Conservation (phyloP, 495 filamentous ascomycete genomes). For the Saxispiralis lemnorum region DNA sequence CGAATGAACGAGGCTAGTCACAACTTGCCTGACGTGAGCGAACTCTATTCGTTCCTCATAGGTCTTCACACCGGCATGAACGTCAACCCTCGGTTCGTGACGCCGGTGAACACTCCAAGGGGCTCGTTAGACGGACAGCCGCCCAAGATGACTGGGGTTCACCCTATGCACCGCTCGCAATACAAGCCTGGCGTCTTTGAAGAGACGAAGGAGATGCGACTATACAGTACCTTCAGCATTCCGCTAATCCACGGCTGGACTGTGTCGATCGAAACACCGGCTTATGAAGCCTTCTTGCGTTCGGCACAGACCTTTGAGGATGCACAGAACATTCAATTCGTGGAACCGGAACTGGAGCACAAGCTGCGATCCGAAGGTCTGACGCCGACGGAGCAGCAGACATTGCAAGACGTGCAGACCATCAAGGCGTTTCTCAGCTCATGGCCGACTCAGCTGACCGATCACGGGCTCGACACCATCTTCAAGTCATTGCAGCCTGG, state of each 20-base stretch:
- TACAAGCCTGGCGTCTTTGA: constrained; percentile 55
- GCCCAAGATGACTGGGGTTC: constrained; percentile 19
- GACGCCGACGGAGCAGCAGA: constrained; percentile 39
- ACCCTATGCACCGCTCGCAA: constrained; percentile 10
- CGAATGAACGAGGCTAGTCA: constrained; percentile 31
- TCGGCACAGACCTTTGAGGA: constrained; percentile 74
- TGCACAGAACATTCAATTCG: constrained; percentile 69
- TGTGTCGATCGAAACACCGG: constrained; percentile 42
- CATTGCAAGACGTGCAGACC: constrained; percentile 59
- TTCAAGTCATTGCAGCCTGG: constrained; percentile 46
- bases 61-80: constrained; percentile 95
- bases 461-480: constrained; percentile 59
- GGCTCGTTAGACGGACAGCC: constrained; percentile 13
- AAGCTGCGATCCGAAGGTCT: constrained; percentile 44
- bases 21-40: constrained; percentile 65
- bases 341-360: constrained; percentile 71
- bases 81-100: constrained; percentile 74
- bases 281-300: constrained; percentile 48
- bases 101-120: constrained; percentile 21
- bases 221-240: constrained; percentile 75
- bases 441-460: constrained; percentile 73
- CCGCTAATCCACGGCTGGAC: constrained; percentile 93
- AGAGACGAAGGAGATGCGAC: constrained; percentile 59
- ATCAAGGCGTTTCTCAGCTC: constrained; percentile 66
- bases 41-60: constrained; percentile 71